Evolutionary conservation across 129 eudicot species (phyloP).

Genomic region (Apium graveolens): DNA sequence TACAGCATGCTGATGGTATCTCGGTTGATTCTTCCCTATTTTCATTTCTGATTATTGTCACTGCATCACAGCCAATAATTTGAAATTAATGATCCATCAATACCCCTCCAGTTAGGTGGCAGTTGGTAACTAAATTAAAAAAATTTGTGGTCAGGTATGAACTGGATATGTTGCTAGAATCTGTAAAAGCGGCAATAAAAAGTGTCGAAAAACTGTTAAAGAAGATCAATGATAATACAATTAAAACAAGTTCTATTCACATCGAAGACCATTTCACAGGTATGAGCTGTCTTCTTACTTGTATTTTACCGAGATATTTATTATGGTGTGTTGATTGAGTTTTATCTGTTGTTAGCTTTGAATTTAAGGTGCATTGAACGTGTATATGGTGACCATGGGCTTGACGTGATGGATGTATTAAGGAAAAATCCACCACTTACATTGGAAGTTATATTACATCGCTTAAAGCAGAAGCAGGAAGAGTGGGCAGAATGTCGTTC

Average conservation of each 20-base stretch:
- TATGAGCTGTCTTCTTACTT: slow-evolving; percentile 14
- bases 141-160: slow-evolving; percentile 58
- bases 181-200: slow-evolving; percentile 56
- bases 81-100: not conserved
- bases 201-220: slow-evolving; percentile 67
- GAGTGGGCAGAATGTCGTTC: slow-evolving; percentile 90
- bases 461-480: slow-evolving; percentile 93
- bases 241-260: slow-evolving; percentile 30
- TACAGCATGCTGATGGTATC: not conserved
- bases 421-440: slow-evolving; percentile 73
- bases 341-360: slow-evolving; percentile 38
- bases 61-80: not conserved
- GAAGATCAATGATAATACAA: slow-evolving; percentile 41
- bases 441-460: slow-evolving; percentile 77
- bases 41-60: not conserved
- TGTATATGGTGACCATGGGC: slow-evolving; percentile 92
- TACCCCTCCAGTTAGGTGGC: not conserved
- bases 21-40: not conserved
- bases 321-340: not conserved
- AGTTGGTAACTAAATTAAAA: slow-evolving; percentile 14
- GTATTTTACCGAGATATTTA: not conserved
- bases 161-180: slow-evolving; percentile 80
- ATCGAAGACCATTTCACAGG: slow-evolving; percentile 78
- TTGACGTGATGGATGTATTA: slow-evolving; percentile 84
- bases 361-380: slow-evolving; percentile 92